A percentile compares a stretch with the other conserved stretches of the same genome.
phyloP scores from a whole-genome alignment of 2,329 filamentous ascomycete genomes.

The Tolypocladium tropicale region DNA sequence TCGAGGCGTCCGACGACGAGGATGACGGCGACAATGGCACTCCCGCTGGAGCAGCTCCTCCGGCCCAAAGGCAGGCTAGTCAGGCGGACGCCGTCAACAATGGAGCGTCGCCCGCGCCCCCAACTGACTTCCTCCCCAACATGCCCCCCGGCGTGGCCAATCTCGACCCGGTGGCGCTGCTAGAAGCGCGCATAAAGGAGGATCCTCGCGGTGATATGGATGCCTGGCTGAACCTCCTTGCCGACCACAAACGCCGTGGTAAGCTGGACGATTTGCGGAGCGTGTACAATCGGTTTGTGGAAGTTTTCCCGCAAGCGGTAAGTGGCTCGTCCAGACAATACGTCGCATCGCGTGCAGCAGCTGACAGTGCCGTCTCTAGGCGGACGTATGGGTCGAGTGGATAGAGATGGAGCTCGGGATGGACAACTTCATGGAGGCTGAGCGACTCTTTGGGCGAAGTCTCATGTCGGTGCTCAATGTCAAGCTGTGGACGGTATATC shows the following conservation, averaged over 20 bases:
- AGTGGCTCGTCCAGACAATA: constrained; percentile 29
- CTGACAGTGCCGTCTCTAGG: constrained; percentile 43
- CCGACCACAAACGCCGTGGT: constrained; percentile 71
- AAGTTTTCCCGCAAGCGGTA: constrained; percentile 84
- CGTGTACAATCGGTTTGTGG: constrained; percentile 77
- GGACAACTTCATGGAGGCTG: constrained; percentile 71
- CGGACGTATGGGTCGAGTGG: constrained; percentile 83
- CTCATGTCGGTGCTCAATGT: constrained; percentile 74
- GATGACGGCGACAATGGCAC: constrained; percentile 41
- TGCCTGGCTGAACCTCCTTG: constrained; percentile 82
- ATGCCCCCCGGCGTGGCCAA: constrained; percentile 28
- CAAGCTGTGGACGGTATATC: constrained; percentile 82
- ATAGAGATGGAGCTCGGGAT: constrained; percentile 81
- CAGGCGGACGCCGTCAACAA: constrained; percentile 12
- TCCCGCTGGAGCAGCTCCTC: constrained; percentile 12
- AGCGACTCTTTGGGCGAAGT: constrained; percentile 73
- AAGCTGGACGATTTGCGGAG: constrained; percentile 72
- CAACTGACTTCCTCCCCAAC: constrained; percentile 16
- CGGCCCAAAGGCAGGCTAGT: neutral
- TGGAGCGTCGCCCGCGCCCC: constrained; percentile 9
- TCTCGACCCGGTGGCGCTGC: constrained; percentile 61
- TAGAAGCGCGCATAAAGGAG: constrained; percentile 86
- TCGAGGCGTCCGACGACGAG: constrained; percentile 50
- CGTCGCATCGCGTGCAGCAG: neutral
- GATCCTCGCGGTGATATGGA: constrained; percentile 89